Evolutionary conservation across 1,284 basidiomycete genomes (phyloP), one percentile per base, ranked within the genome.

Genomic region (Microbotryomycetes sp.): DNA sequence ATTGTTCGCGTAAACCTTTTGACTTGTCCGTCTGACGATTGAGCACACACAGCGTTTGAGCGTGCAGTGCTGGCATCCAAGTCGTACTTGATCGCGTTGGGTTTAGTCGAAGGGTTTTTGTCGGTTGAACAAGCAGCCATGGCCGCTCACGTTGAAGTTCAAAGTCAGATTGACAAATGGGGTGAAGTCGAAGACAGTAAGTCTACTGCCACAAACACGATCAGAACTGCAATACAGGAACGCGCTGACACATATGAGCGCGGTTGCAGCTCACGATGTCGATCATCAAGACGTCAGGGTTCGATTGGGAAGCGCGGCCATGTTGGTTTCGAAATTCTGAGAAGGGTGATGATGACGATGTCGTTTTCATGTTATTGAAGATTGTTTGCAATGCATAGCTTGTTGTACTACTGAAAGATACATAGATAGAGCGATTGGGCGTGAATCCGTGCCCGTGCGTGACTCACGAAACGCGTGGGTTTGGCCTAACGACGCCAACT

Each of bases 151-250:
- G 94, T 96, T 7, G 96, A 99, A 76, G 93, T 98, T 0, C 82
- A 86, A 62, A 92, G 88, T 73, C 96, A 98, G 77, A 97, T 97
- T 65, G 84, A 94, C 76, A 81, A 85, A 55, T 99, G 96, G 96
- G 96, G 96, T 26, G 92, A 96, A 77, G 96, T 99, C 0, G 96
- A 98, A 79, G 96, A 98, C 76, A 89, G 92, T 96, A 72, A 80
- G 92, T 82, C 2, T 16, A n/a, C n/a, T n/a, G n/a, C n/a, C n/a
- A n/a, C n/a, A n/a, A n/a, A n/a, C n/a, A n/a, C n/a, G n/a, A n/a
- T n/a, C n/a, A n/a, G n/a, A n/a, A n/a, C n/a, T n/a, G n/a, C n/a
- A n/a, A n/a, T n/a, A n/a, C n/a, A n/a, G 60, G 45, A 59, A 62
- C 56, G 36, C 36, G 36, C 36, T 42, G 12, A 15, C 45, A 46